Percentiles rank a stretch among this genome's conserved stretches.
Conservation (phyloP, 441 rosid genomes). For the Corymbia calophylla region DNA sequence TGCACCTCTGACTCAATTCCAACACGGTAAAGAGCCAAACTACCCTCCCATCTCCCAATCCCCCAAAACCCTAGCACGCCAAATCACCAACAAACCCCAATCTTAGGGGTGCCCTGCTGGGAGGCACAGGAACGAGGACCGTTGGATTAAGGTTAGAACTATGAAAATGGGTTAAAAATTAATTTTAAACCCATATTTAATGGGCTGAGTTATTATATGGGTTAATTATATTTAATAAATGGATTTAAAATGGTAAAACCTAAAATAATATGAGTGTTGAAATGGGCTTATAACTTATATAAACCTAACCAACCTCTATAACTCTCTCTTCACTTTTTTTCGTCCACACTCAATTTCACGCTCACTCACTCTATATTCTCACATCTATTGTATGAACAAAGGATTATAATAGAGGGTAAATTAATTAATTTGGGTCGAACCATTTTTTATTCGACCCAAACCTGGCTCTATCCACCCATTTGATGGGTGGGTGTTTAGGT, state of each 20-base stretch:
- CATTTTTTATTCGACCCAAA: not conserved
- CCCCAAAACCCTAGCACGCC: not conserved
- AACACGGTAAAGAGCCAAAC: not conserved
- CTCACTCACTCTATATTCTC: rapidly evolving
- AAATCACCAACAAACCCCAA: not conserved
- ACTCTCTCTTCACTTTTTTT: not conserved
- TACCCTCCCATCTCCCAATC: not conserved
- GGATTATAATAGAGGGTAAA: rapidly evolving
- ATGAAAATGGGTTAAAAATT: not conserved
- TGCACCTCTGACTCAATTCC: not conserved
- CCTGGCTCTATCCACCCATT: not conserved
- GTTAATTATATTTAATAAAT: no score
- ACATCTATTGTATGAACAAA: no score
- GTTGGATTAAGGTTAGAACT: not conserved
- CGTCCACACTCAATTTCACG: no score
- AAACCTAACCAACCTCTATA: not conserved
- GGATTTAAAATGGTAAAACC: rapidly evolving
- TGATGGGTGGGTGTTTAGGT: not conserved
- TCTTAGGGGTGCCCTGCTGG: not conserved
- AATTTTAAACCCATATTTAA: no score
- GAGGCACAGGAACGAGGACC: not conserved
- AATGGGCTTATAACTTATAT: no score
- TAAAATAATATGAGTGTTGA: no score
- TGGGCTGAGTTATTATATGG: not conserved
- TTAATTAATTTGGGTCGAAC: rapidly evolving